These are phyloP conservation scores for Phanerochaete carnosa DNA, from an alignment of 768 basidiomycete species.

Conservation along the genomic window DNA sequence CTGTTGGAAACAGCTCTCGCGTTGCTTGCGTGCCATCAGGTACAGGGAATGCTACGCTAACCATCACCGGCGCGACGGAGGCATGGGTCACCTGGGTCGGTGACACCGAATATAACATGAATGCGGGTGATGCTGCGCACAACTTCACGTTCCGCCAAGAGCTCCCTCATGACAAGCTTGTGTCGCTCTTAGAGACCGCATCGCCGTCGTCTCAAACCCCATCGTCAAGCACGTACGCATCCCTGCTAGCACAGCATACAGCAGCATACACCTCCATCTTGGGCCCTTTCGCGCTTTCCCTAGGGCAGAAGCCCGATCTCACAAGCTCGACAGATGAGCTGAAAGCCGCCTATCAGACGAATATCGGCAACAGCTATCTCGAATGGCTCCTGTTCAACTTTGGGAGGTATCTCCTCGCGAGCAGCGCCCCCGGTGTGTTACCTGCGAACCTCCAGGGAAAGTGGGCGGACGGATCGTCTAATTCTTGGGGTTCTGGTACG, in stretches of 20 bases:
- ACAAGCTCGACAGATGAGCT: constrained; percentile 56
- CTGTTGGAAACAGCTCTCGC: constrained; percentile 19
- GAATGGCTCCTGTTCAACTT: constrained; percentile 76
- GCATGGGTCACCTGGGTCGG: constrained; percentile 73
- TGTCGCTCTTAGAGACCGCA: constrained; percentile 30
- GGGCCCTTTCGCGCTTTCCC: constrained; percentile 48
- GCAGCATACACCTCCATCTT: constrained; percentile 44
- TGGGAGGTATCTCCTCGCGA: constrained; percentile 62
- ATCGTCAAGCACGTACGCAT: constrained; percentile 30
- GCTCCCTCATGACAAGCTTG: constrained; percentile 52
- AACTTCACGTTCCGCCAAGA: constrained; percentile 61
- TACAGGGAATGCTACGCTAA: constrained; percentile 37
- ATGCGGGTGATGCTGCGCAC: constrained; percentile 53
- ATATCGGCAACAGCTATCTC: constrained; percentile 58
- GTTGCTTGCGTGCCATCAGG: constrained; percentile 30
- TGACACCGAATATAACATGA: constrained; percentile 65
- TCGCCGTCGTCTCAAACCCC: neutral
- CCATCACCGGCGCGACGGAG: constrained; percentile 43
- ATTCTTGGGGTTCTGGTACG: constrained; percentile 64
- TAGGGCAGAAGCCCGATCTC: constrained; percentile 58
- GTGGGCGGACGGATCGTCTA: constrained; percentile 55
- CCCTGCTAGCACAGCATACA: constrained; percentile 46
- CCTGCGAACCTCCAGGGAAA: constrained; percentile 76
- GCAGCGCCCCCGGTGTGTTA: constrained; percentile 58
- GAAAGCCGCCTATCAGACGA: constrained; percentile 46